phyloP scores from a whole-genome alignment of 1,139 yeast genomes.

The Pichia sp. region DNA sequence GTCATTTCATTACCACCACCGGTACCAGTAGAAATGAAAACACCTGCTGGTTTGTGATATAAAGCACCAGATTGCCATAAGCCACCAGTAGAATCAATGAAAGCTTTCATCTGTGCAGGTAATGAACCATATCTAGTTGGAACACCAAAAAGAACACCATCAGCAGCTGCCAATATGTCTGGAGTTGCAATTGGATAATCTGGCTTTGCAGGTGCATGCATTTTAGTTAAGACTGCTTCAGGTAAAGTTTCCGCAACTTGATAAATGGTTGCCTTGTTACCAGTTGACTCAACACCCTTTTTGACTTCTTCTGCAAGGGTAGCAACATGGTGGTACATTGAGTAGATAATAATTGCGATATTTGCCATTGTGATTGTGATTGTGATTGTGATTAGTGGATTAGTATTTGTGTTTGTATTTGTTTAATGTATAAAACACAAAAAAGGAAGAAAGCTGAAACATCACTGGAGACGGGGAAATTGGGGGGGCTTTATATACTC shows the following conservation, averaged over 20 bases:
- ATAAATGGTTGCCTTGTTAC: slow-evolving; percentile 63
- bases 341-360: slow-evolving; percentile 68
- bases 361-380: slow-evolving; percentile 37
- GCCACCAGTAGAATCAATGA: slow-evolving; percentile 80
- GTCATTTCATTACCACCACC: slow-evolving; percentile 86
- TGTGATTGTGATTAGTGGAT: not conserved
- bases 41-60: slow-evolving; percentile 69
- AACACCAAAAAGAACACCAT: slow-evolving; percentile 72
- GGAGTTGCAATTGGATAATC: slow-evolving; percentile 62
- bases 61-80: slow-evolving; percentile 75
- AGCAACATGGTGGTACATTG: slow-evolving; percentile 75
- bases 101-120: slow-evolving; percentile 77
- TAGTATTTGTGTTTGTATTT: too few relatives aligned
- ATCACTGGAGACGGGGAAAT: too few relatives aligned
- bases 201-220: slow-evolving; percentile 67
- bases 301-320: slow-evolving; percentile 61
- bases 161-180: slow-evolving; percentile 56
- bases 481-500: too few relatives aligned
- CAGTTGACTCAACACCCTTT: slow-evolving; percentile 67
- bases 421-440: too few relatives aligned
- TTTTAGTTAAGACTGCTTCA: slow-evolving; percentile 48
- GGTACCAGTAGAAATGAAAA: slow-evolving; percentile 73
- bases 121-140: slow-evolving; percentile 80
- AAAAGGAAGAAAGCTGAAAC: too few relatives aligned
- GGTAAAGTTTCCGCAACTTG: slow-evolving; percentile 78